Base-by-base conservation (phyloP, 2,329 filamentous ascomycete species). In the Alternaria hordeiaustralica region DNA sequence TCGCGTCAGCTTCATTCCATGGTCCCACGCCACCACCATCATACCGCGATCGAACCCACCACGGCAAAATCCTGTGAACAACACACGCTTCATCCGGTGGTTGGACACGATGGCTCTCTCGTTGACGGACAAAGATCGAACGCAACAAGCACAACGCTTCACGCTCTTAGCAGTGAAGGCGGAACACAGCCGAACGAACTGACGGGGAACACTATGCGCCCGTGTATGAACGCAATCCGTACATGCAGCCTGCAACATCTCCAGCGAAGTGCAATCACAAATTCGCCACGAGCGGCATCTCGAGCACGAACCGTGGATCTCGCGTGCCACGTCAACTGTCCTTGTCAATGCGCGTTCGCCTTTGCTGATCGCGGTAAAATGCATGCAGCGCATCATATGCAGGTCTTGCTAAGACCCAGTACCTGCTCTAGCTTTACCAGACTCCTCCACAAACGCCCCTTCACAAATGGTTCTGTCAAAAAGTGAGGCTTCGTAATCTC, bases 1-100 rank as follows among this genome's bases (percentile, higher is more conserved):
- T 41, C 49, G 36, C 30, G 49, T 53, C 49, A 53, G 49, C 49
- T 53, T 53, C 49, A 53, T 51, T 53, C 36, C 28, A 36, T 41
- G 12, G 13, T 20, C 36, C 49, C 13, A 53, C 30, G 36, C 30
- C 49, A 21, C 28, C 21, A 28, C 18, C 49, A 30, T 25, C 33
- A 53, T 20, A 23, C 49, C 28, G 20, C 21, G 28, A 25, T 20
- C 20, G 30, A 41, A 15, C 20, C 30, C 28, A 53, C 12, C n/a
- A 15, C 30, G 13, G 30, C 21, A 41, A 51, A 36, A 30, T 20
- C 20, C 49, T 41, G 36, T 20, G 20, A 21, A 53, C 23, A 33
- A 15, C 30, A 53, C 9, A 53, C 30, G 30, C 49, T 41, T 53
- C 30, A 53, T 41, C 30, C 13, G 13, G 21, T 13, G 20, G 33